These are phyloP conservation scores for Leptodontidium sp. DNA, from an alignment of 2,329 filamentous ascomycete species.

Conservation along the genomic window DNA sequence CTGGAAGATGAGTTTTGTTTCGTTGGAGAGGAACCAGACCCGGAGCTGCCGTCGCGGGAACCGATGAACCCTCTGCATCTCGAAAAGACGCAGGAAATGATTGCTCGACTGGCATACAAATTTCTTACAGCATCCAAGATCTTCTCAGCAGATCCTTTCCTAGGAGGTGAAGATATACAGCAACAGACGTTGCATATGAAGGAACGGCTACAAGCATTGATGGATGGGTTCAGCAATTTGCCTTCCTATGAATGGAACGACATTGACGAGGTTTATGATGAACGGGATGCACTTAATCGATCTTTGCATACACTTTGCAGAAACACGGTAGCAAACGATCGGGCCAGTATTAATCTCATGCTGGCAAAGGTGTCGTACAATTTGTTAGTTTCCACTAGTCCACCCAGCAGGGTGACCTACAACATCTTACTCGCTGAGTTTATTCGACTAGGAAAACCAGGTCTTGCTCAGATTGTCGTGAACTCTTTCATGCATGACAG, in stretches of 20 bases:
- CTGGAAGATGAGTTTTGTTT: constrained; percentile 14
- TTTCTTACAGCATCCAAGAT: constrained; percentile 34
- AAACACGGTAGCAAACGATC: constrained; percentile 25
- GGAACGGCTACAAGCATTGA: constrained; percentile 32
- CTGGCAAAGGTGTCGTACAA: constrained; percentile 64
- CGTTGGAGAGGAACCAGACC: constrained; percentile 30
- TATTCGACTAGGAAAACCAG: constrained; percentile 56
- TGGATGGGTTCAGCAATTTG: constrained; percentile 27
- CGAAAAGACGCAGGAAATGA: constrained; percentile 35
- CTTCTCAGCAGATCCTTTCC: constrained; percentile 11
- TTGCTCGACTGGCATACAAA: constrained; percentile 38
- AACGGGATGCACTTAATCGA: constrained; percentile 39
- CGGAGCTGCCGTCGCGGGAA: constrained; percentile 32
- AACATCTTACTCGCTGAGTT: constrained; percentile 77
- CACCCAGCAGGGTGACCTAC: constrained; percentile 73
- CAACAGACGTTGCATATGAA: constrained; percentile 34
- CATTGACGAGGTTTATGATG: constrained; percentile 22
- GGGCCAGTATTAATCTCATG: constrained; percentile 39
- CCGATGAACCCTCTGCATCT: constrained; percentile 37
- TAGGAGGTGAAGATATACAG: constrained; percentile 6
- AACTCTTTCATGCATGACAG: constrained; percentile 57
- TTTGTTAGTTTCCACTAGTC: constrained; percentile 66
- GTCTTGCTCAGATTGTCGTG: constrained; percentile 61
- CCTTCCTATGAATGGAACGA: constrained; percentile 38
- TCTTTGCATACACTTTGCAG: constrained; percentile 36